These are phyloP conservation scores for Tetraselmis chui DNA, from an alignment of 139 green algal species.

Conservation along the genomic window DNA sequence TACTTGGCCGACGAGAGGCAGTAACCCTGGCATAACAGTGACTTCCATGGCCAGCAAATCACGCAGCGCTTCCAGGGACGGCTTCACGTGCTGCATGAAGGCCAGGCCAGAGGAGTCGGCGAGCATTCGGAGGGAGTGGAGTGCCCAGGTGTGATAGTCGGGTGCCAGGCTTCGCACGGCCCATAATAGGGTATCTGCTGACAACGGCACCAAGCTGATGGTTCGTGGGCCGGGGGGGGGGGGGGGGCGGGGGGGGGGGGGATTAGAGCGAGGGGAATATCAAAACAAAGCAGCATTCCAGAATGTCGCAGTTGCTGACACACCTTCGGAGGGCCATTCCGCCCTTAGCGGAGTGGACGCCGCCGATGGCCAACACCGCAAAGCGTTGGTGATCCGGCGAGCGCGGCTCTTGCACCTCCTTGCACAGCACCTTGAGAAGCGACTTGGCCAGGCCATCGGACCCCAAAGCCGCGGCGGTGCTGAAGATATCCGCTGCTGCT, in stretches of 20 bases:
- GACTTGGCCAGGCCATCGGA: constrained; percentile 22
- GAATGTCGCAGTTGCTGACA: too few relatives aligned
- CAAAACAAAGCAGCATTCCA: too few relatives aligned
- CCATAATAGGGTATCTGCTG: constrained; percentile 43
- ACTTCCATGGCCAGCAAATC: constrained; percentile 47
- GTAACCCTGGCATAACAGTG: constrained; percentile 39
- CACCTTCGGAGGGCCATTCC: constrained; percentile 46
- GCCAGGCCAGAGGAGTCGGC: constrained; percentile 62
- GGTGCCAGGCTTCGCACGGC: not conserved
- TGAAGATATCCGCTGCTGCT: constrained; percentile 53
- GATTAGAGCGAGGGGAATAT: too few relatives aligned
- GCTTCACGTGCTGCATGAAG: constrained; percentile 58
- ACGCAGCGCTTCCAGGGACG: constrained; percentile 52
- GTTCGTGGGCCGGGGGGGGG: too few relatives aligned
- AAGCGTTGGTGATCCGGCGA: constrained; percentile 24
- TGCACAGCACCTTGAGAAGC: not conserved
- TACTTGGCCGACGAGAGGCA: constrained; percentile 60
- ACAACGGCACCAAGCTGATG: not conserved
- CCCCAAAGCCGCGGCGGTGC: constrained; percentile 41
- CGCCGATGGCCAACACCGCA: constrained; percentile 59
- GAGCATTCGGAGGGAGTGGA: constrained; percentile 73
- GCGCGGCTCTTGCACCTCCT: not conserved
- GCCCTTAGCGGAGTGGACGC: constrained; percentile 52
- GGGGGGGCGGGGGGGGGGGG: too few relatives aligned
- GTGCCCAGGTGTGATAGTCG: constrained; percentile 53